Base-by-base conservation (phyloP, 1,284 basidiomycete species). In the Ceratobasidium sp. region DNA sequence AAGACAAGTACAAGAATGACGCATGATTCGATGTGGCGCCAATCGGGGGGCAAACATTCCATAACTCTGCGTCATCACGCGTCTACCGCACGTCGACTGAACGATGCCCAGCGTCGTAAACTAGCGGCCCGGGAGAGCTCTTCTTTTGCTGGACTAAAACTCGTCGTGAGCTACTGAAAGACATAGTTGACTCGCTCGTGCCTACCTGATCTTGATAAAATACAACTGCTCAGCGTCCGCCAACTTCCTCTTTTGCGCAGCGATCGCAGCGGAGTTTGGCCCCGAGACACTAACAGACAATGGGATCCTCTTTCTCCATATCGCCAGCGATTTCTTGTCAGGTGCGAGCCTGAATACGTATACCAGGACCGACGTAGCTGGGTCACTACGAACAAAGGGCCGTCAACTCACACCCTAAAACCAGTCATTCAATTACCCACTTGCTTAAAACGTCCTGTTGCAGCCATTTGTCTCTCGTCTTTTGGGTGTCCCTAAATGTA, bases 201-300 rank as follows among this genome's bases (percentile, higher is more conserved):
- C 50, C 16, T n/a, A 58, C 66, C 66, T 69, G 21, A 69, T 69
- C 49, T 69, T 69, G 21, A 69, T 69, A 23, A 69, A 50, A 35
- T 69, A 69, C 5, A 26, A 14, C 38, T n/a, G 14, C 26, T 69
- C 66, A 26, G n/a, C 41, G 23, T 38, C 44, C 9, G 23, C 23
- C 23, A 69, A 13, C 14, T 44, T 4, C 23, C 54, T 41, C 41
- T 58, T 69, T n/a, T 69, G 52, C 23, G 21, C 14, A 14, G 66
- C 41, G 30, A 69, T 69, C 32, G 66, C 66, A 26, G 9, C 43
- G 1, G 66, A 44, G 13, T 41, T 57, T 46, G 38, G 18, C 4
- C 18, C 54, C 11, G 21, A 14, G 30, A 69, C 21, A 30, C 43
- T 23, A n/a, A 21, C n/a, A 16, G 66, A 26, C 32, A 58, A 21